These are phyloP conservation scores for Lasiosphaeria hispida DNA, from an alignment of 495 filamentous ascomycete species.

Conservation along the genomic window DNA sequence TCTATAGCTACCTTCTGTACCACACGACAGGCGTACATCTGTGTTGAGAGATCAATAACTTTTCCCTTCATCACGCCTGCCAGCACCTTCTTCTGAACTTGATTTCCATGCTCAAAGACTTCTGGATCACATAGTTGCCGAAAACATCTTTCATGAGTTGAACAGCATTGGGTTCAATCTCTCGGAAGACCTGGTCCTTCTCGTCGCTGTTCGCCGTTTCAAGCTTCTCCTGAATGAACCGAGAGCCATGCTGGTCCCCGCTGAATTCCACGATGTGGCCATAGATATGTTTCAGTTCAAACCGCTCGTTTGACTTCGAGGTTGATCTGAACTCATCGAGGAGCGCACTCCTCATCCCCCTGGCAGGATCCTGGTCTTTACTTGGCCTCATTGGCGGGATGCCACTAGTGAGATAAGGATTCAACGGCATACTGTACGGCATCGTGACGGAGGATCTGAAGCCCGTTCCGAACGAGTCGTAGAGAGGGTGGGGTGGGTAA, in stretches of 20 bases:
- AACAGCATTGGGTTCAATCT: constrained; percentile 76
- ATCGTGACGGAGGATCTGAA: constrained; percentile 30
- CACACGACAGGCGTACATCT: constrained; percentile 95
- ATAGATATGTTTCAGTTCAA: constrained; percentile 90
- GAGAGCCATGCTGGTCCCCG: constrained; percentile 91
- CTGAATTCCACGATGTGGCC: constrained; percentile 89
- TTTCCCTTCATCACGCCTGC: constrained; percentile 84
- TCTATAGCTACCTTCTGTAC: constrained; percentile 77
- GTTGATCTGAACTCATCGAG: constrained; percentile 78
- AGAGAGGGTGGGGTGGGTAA: constrained; percentile 26
- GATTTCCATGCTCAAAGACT: constrained; percentile 94
- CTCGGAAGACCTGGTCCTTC: constrained; percentile 88
- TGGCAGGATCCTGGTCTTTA: constrained; percentile 63
- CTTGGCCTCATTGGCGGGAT: constrained; percentile 47
- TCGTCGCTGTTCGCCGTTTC: constrained; percentile 95
- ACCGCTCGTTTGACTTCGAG: constrained; percentile 73
- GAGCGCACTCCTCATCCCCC: constrained; percentile 65
- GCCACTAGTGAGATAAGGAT: constrained; percentile 29
- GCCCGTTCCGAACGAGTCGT: constrained; percentile 35
- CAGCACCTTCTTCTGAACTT: constrained; percentile 84
- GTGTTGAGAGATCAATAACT: constrained; percentile 71
- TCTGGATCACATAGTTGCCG: constrained; percentile 98
- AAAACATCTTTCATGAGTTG: constrained; percentile 96
- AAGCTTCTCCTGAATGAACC: constrained; percentile 93
- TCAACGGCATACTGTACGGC: constrained; percentile 38